Conservation (phyloP, 2,329 filamentous ascomycete genomes). For the Arthrobotrys iridis region DNA sequence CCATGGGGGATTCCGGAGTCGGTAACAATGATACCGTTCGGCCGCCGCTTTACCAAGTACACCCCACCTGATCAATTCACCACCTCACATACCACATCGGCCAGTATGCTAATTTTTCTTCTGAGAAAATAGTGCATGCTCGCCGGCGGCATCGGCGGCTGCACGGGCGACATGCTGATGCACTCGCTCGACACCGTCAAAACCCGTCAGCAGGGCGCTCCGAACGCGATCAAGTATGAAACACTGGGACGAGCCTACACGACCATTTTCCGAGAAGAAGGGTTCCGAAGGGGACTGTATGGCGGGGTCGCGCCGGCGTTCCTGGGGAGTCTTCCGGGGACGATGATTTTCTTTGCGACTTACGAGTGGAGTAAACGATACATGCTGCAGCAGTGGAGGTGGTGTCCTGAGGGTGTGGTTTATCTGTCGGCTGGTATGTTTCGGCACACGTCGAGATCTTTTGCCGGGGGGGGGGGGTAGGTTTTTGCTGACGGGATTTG, state of each 20-base stretch:
- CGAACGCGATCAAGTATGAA: slow-evolving; percentile 89
- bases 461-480: not conserved
- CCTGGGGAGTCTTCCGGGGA: slow-evolving; percentile 90
- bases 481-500: slow-evolving; percentile 34
- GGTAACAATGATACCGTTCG: slow-evolving; percentile 39
- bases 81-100: not conserved
- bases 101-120: not conserved
- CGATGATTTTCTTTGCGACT: slow-evolving; percentile 91
- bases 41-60: slow-evolving; percentile 53
- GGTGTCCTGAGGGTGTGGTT: slow-evolving; percentile 78
- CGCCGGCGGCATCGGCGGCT: slow-evolving; percentile 90
- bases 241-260: slow-evolving; percentile 90
- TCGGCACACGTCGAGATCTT: not conserved
- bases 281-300: slow-evolving; percentile 84
- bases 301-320: slow-evolving; percentile 93
- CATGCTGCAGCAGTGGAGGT: slow-evolving; percentile 85
- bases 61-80: not conserved
- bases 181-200: slow-evolving; percentile 99
- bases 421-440: slow-evolving; percentile 82
- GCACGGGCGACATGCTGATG: slow-evolving; percentile 96
- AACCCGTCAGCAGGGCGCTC: slow-evolving; percentile 95
- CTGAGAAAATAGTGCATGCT: slow-evolving; percentile 81
- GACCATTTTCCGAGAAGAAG: slow-evolving; percentile 93
- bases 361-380: slow-evolving; percentile 95
- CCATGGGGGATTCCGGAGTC: slow-evolving; percentile 45